These are phyloP conservation scores for Cadophora malorum DNA, from an alignment of 2,329 filamentous ascomycete genomes.

Conservation along the genomic window DNA sequence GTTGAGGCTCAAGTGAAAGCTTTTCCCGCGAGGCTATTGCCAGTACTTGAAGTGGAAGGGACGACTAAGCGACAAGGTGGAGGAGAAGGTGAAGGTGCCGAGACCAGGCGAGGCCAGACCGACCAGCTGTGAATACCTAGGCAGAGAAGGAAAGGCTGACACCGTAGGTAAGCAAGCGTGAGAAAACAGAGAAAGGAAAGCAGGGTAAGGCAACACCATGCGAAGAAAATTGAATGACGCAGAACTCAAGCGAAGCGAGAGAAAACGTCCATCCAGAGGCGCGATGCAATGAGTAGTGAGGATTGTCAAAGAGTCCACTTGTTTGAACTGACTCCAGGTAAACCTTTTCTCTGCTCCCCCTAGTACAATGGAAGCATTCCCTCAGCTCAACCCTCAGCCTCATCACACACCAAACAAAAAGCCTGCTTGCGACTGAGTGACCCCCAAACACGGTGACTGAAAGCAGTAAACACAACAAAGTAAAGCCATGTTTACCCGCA, in stretches of 20 bases:
- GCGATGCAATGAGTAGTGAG: not conserved
- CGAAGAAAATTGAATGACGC: not conserved
- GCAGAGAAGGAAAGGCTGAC: conserved; percentile 3
- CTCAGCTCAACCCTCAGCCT: conserved; percentile 3
- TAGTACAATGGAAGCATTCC: not conserved
- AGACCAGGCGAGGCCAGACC: conserved; percentile 7
- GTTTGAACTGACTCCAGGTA: not conserved
- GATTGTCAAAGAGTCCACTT: not conserved
- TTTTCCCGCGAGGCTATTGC: not conserved
- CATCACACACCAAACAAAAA: not conserved
- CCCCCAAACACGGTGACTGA: conserved; percentile 13
- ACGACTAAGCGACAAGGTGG: conserved; percentile 1
- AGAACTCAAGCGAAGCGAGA: not conserved
- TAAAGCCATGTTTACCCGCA: conserved; percentile 5
- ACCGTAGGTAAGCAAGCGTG: not conserved
- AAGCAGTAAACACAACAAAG: not conserved
- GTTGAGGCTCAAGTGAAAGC: not conserved
- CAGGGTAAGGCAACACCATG: not conserved
- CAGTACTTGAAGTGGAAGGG: conserved; percentile 2
- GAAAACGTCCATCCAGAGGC: not conserved
- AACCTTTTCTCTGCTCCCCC: not conserved
- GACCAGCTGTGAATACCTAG: not conserved
- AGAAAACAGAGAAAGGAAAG: not conserved
- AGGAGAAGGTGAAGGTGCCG: not conserved
- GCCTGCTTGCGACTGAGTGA: not conserved